Conservation (phyloP, 495 filamentous ascomycete species). For the Pyronema omphalodes region DNA sequence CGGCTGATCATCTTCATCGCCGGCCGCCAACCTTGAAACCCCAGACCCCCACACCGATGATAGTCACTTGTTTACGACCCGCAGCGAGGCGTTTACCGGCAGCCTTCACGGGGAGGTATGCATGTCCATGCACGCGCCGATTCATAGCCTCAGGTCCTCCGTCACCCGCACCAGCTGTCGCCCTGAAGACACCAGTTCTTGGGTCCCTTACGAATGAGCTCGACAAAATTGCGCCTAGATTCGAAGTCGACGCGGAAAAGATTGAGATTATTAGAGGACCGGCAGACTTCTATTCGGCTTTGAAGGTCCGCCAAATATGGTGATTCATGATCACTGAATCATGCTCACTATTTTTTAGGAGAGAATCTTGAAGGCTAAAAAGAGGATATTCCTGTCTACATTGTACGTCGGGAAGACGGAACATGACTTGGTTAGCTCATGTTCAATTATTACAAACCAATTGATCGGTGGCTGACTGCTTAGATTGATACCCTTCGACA, state of each 20-base stretch:
- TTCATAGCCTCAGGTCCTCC: slow-evolving; percentile 26
- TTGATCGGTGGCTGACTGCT: background rate
- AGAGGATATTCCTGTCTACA: slow-evolving; percentile 75
- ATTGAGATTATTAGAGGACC: slow-evolving; percentile 65
- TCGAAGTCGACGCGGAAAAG: slow-evolving; percentile 65
- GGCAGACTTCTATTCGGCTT: slow-evolving; percentile 63
- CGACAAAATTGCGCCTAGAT: slow-evolving; percentile 74
- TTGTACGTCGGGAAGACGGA: slow-evolving; percentile 93
- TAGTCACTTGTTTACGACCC: slow-evolving; percentile 11
- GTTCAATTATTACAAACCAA: background rate
- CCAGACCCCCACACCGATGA: slow-evolving; percentile 7
- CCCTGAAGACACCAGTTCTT: slow-evolving; percentile 32
- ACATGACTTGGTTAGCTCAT: slow-evolving; percentile 47
- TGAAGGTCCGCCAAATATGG: slow-evolving; percentile 46
- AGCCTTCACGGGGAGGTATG: background rate
- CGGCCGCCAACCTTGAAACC: background rate
- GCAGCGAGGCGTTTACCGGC: slow-evolving; percentile 10
- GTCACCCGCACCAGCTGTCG: slow-evolving; percentile 15
- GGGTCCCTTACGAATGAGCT: slow-evolving; percentile 59
- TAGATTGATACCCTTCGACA: slow-evolving; percentile 60
- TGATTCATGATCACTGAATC: background rate
- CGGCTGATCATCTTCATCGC: too few relatives aligned
- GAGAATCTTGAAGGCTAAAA: slow-evolving; percentile 63
- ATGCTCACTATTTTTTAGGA: slow-evolving; percentile 29
- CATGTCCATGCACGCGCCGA: slow-evolving; percentile 8